Evolutionary conservation across 768 basidiomycete genomes (phyloP).

Genomic region (Leccinellum rugosiceps): DNA sequence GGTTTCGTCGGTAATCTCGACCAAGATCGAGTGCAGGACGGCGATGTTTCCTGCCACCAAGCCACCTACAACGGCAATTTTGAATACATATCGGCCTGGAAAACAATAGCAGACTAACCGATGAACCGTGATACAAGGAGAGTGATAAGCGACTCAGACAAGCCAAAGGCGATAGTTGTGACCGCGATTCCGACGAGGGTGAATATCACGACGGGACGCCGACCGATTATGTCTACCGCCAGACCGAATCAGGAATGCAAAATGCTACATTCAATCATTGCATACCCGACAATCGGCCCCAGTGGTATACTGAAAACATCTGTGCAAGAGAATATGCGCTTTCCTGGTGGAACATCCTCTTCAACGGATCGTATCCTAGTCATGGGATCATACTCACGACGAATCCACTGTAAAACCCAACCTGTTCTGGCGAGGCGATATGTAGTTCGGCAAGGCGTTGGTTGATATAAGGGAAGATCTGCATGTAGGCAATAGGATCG

Average conservation of each 20-base stretch:
- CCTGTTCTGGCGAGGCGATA: conserved; percentile 4
- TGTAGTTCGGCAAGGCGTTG: conserved; percentile 3
- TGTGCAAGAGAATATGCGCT: conserved; percentile 2
- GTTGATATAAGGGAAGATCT: conserved; percentile 10
- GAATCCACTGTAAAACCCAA: conserved; percentile 8
- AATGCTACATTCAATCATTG: not conserved
- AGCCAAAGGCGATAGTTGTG: conserved; percentile 5
- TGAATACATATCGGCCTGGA: not conserved
- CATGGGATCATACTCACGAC: not conserved
- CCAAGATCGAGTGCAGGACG: conserved; percentile 8
- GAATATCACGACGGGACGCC: conserved; percentile 3
- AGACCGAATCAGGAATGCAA: not conserved
- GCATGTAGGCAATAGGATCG: conserved; percentile 2
- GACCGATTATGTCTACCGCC: not conserved
- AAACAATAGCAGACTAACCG: not conserved
- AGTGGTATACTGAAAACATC: conserved; percentile 6
- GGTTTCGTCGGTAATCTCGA: conserved; percentile 12
- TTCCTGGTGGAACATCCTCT: not conserved
- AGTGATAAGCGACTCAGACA: conserved; percentile 6
- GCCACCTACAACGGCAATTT: conserved; percentile 1
- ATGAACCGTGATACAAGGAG: conserved; percentile 6
- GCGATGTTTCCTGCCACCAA: conserved; percentile 7
- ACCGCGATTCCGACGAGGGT: conserved; percentile 2
- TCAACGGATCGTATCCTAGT: not conserved
- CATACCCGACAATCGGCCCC: conserved; percentile 7